Evolutionary conservation across 345 rosid species (phyloP), one percentile per base, ranked within the genome.

Genomic region (Eucalyptus decipiens): DNA sequence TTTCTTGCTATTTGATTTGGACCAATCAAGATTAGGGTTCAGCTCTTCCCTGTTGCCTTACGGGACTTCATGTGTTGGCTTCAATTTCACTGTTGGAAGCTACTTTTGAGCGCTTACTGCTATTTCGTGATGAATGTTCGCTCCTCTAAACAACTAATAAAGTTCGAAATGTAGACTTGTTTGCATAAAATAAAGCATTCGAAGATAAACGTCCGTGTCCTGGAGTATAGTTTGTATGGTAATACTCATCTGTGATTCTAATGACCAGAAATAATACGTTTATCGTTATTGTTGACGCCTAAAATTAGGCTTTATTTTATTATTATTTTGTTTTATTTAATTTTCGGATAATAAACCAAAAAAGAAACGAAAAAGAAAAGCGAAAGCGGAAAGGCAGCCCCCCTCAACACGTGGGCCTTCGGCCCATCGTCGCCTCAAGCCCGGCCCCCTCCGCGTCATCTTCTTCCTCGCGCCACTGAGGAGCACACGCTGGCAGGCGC

Each of bases 1-100:
- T 60, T 87, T 91, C 69, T 48, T 90, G 90, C 88, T 87, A 88
- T 91, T 93, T 86, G 91, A 91, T 76, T 85, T 87, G 87, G 92
- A 81, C 6, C 80, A 90, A 69, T 89, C 88, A 58, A 88, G 89
- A 88, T 90, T 93, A 37, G 94, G 94, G 32, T 93, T 93, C 88
- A 92, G 89, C 87, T 30, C 87, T 48, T 88, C 94, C 67, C 56
- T 80, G 89, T 52, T 88, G 48, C 80, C 47, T 45, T 15, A 72
- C 42, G 11, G 49, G 40, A 72, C 47, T 32, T 52, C 89, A 40
- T 80, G 89, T 40, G 34, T 37, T 19, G 54, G 80, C 40, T 76
- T 52, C 67, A 52, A 88, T 81, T 54, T 88, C 34, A 80, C 86
- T 10, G 81, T 45, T n/a, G 80, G 30, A 23, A 32, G 76, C 21